phyloP scores from a whole-genome alignment of 495 filamentous ascomycete genomes.

The Daldinia decipiens region DNA sequence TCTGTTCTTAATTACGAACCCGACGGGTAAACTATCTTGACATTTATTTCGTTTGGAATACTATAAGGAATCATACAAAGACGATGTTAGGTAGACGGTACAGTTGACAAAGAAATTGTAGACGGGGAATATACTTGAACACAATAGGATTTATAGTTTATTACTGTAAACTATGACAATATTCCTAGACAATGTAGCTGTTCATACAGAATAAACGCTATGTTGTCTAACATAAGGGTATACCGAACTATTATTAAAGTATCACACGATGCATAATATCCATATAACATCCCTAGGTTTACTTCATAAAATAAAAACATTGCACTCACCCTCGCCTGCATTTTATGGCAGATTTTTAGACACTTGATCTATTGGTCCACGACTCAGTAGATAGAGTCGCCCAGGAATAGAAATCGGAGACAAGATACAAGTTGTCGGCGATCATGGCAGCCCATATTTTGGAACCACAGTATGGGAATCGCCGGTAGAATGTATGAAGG shows the following conservation, averaged over 20 bases:
- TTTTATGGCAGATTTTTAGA: background rate
- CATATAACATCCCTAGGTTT: background rate
- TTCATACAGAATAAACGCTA: too few relatives aligned
- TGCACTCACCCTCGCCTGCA: background rate
- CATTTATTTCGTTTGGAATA: background rate
- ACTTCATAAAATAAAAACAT: background rate
- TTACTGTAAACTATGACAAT: background rate
- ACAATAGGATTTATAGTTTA: background rate
- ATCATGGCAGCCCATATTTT: constrained; percentile 38
- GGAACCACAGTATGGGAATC: constrained; percentile 21
- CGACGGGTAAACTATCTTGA: too few relatives aligned
- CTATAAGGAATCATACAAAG: background rate
- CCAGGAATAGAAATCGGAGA: constrained; percentile 35
- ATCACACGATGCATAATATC: background rate
- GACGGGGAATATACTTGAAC: background rate
- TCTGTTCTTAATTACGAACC: too few relatives aligned
- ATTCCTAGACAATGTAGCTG: too few relatives aligned
- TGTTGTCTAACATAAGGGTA: background rate
- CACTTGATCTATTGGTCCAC: constrained; percentile 28
- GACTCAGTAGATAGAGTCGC: constrained; percentile 10
- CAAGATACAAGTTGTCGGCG: constrained; percentile 28
- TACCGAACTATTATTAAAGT: background rate
- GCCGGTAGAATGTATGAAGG: constrained; percentile 12
- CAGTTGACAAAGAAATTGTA: background rate
- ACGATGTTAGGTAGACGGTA: background rate